Conservation (phyloP, 345 rosid genomes). For the Hypericum perforatum region DNA sequence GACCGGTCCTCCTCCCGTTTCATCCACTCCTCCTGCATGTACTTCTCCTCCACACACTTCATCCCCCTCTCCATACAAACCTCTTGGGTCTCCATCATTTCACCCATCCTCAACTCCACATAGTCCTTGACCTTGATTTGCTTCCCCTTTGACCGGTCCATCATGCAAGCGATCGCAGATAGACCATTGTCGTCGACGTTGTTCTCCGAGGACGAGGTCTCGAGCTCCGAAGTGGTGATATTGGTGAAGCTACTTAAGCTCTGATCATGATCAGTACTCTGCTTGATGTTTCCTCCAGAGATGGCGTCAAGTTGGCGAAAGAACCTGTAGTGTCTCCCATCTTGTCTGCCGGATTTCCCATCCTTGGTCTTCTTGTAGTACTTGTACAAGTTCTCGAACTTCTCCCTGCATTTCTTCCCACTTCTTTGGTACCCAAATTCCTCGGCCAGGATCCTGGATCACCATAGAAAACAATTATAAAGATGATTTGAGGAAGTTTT, state of each 20-base stretch:
- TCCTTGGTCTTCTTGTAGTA: slow-evolving; percentile 60
- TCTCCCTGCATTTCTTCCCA: slow-evolving; percentile 56
- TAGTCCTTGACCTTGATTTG: slow-evolving; percentile 32
- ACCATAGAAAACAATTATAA: neutral
- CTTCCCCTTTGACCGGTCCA: slow-evolving; percentile 22
- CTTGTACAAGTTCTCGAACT: slow-evolving; percentile 55
- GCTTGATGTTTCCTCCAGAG: slow-evolving; percentile 23
- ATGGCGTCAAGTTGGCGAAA: slow-evolving; percentile 54
- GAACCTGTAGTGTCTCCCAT: slow-evolving; percentile 50
- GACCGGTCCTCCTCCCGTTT: slow-evolving; percentile 35
- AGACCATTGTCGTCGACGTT: slow-evolving; percentile 31
- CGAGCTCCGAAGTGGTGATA: slow-evolving; percentile 30
- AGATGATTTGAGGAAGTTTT: too few relatives aligned
- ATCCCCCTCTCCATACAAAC: slow-evolving; percentile 51
- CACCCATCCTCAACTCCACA: slow-evolving; percentile 34
- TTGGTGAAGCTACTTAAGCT: slow-evolving; percentile 34
- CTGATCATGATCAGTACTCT: neutral
- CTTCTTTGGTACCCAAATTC: slow-evolving; percentile 49
- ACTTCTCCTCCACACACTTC: slow-evolving; percentile 34
- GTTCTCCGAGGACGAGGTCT: slow-evolving; percentile 32
- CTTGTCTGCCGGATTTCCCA: slow-evolving; percentile 50
- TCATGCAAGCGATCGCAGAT: slow-evolving; percentile 42
- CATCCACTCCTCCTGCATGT: slow-evolving; percentile 44
- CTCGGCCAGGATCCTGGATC: slow-evolving; percentile 38
- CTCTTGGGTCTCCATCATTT: slow-evolving; percentile 41